phyloP scores from a whole-genome alignment of 1,139 yeast species.

The Kurtzmaniella quercitrusa region DNA sequence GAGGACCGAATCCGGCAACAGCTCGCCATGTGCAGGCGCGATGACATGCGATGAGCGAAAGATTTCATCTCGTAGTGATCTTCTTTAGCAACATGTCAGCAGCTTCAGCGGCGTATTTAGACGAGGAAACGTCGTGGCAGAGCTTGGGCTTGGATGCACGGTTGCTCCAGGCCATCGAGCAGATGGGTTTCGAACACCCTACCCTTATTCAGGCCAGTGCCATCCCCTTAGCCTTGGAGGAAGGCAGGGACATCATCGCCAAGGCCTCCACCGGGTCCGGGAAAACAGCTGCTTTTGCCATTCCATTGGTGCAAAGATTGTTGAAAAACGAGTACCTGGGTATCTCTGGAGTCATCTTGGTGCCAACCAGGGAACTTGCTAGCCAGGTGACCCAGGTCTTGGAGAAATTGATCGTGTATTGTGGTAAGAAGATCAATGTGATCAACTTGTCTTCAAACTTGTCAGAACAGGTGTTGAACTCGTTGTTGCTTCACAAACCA shows the following conservation, averaged over 20 bases:
- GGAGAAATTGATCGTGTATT: conserved; percentile 62
- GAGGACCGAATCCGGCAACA: background rate
- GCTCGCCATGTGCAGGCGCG: background rate
- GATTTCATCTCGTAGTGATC: background rate
- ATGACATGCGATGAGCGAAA: background rate
- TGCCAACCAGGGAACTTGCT: conserved; percentile 83
- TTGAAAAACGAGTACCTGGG: conserved; percentile 36
- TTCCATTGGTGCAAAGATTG: conserved; percentile 73
- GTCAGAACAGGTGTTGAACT: conserved; percentile 67
- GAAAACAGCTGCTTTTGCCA: conserved; percentile 78
- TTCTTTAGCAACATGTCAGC: conserved; percentile 17
- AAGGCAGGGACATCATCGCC: conserved; percentile 81
- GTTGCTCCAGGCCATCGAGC: conserved; percentile 76
- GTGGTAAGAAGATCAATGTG: conserved; percentile 62
- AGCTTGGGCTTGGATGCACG: conserved; percentile 75
- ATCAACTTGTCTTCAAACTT: conserved; percentile 72
- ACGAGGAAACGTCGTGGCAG: conserved; percentile 68
- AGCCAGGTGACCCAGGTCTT: conserved; percentile 76
- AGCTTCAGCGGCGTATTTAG: conserved; percentile 64
- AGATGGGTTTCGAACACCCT: conserved; percentile 78
- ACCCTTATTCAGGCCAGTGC: conserved; percentile 88
- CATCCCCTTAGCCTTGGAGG: conserved; percentile 87
- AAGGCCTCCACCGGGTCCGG: conserved; percentile 91
- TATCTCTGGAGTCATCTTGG: conserved; percentile 59
- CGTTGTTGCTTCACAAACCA: conserved; percentile 70